Base-by-base conservation (phyloP, 306 rosid genomes). In the Cucurbita moschata region DNA sequence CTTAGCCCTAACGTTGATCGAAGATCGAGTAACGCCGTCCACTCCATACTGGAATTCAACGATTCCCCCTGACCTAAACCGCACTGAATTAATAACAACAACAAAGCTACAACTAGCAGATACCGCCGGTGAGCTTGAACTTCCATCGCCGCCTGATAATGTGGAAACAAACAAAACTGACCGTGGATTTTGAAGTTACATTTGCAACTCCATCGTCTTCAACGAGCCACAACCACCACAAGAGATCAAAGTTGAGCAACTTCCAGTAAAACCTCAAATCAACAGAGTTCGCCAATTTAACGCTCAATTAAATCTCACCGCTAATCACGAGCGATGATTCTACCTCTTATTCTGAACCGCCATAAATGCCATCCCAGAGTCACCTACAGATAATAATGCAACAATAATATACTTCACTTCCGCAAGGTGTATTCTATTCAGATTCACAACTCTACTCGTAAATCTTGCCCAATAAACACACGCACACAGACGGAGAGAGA, bases 1-100 rank as follows among this genome's bases (percentile, higher is more conserved):
- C 88, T 86, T 70, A 94, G 82, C 26, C 91, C 96, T 79, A 94
- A 77, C 26, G 99, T 87, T 0, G 95, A 79, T 55, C 99, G 95
- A 82, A 94, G 96, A 63, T 50, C 76, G 5, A 81, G 76, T 75
- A 94, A 83, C 42, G 99, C 89, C 30, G 46, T 46, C 88, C 82
- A 77, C 68, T 94, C 97, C 4, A 35, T 46, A 76, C 72, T 63
- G 14, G 89, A 87, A 82, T 56, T 83, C 64, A 84, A 79, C 64
- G 42, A 12, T 74, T 7, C 78, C 74, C 10, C 51, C 79, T 76
- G 84, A 18, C 86, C 84, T 5, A 77, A 61, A 59, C 79, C 81
- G 23, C 77, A 84, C 73, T 77, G 86, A 66, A 85, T 38, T 64
- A 86, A 79, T 53, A 86, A 52, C 81, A 85, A 53, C 55, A 75